Percentiles rank a stretch among this genome's conserved stretches.
Conservation (phyloP, 495 filamentous ascomycete species). For the Xylaria bambusicola region DNA sequence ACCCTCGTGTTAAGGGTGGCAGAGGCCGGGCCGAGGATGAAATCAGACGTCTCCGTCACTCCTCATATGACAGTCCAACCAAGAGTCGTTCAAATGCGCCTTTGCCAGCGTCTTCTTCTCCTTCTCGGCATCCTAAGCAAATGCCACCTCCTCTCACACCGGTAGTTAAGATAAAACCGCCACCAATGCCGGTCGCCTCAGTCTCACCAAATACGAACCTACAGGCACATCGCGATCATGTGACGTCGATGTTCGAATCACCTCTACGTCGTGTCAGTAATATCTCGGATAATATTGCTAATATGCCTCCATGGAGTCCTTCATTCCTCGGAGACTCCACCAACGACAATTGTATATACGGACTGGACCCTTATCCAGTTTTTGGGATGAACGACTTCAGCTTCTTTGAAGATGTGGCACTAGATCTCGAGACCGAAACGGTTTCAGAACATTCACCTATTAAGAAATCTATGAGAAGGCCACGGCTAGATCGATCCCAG, state of each 20-base stretch:
- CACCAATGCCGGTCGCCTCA: constrained; percentile 78
- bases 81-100: constrained; percentile 55
- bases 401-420: constrained; percentile 66
- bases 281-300: constrained; percentile 48
- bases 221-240: constrained; percentile 84
- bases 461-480: constrained; percentile 70
- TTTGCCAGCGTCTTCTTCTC: constrained; percentile 55
- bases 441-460: constrained; percentile 70
- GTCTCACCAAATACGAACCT: constrained; percentile 94
- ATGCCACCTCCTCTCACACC: constrained; percentile 85
- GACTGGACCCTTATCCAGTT: constrained; percentile 2
- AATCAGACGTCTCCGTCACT: constrained; percentile 89
- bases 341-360: background rate
- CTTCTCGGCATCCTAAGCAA: constrained; percentile 59
- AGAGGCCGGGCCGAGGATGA: constrained; percentile 90
- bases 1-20: constrained; percentile 79
- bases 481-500: constrained; percentile 57
- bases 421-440: constrained; percentile 49
- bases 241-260: constrained; percentile 85
- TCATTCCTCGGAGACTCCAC: constrained; percentile 55
- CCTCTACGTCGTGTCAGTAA: constrained; percentile 73
- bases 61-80: constrained; percentile 89
- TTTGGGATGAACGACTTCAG: constrained; percentile 56
- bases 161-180: constrained; percentile 79
- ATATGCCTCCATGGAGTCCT: constrained; percentile 67